Evolutionary conservation across 306 rosid genomes (phyloP), one percentile per base, ranked within the genome.

Genomic region (Luffa acutangula): DNA sequence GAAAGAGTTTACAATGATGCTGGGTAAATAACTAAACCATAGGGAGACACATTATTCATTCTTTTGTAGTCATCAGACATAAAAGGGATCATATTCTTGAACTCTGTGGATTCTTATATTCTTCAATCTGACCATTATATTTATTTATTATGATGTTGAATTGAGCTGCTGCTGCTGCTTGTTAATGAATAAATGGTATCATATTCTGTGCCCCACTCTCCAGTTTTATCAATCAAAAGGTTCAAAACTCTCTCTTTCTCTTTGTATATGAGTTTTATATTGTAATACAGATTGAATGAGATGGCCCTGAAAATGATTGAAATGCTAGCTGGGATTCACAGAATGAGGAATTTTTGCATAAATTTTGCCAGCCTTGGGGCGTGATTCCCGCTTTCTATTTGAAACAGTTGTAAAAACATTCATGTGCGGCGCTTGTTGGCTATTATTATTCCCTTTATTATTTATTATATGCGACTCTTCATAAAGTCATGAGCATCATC

Each of bases 61-160:
- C 78, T 74, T 74, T 74, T 74, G 78, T 74, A 74, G 78, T 74
- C 58, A 49, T 46, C 58, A 51, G 60, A 74, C 45, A 74, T 48
- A 73, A 74, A 74, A 33, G 31, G 51, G 78, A 72, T 48, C 58
- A 72, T 72, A 31, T 72, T 72, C 77, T 72, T 72, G 53, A 33
- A 72, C 71, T 46, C 58, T 72, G n/a, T 31, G 77, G 76, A 39
- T 72, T 72, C 41, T 20, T 48, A 72, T 48, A 72, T 72, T 72
- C 77, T 48, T 72, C 77, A 72, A 31, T 48, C 59, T 72, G 58
- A 72, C 59, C 21, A 46, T 12, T 46, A 70, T 48, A 48, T 11
- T 41, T 67, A 67, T 67, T 67, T 18, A 67, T 67, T 41, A 9
- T 7, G 73, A 66, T 11, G 1, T 65, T 15, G 72, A 34, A 3